Evolutionary conservation across 2,329 filamentous ascomycete genomes (phyloP).

Genomic region (Pseudogymnoascus sp.): DNA sequence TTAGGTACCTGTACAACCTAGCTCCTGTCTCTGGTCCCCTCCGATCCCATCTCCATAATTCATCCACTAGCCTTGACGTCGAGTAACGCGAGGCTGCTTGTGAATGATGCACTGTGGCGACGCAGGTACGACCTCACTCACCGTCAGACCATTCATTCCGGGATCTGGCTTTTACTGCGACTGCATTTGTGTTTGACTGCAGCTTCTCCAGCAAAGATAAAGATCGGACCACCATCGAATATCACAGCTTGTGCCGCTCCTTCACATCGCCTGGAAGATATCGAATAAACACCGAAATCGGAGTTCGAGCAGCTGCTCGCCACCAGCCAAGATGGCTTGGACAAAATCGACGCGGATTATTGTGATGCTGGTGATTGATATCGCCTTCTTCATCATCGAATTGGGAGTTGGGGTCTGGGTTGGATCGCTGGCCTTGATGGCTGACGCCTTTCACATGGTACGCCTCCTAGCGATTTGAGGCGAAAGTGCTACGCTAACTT

Average conservation of each 20-base stretch:
- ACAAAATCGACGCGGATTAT: constrained; percentile 89
- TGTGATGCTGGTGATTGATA: constrained; percentile 86
- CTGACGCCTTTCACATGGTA: constrained; percentile 98
- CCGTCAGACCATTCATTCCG: neutral
- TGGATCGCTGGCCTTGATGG: constrained; percentile 85
- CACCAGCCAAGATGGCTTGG: constrained; percentile 58
- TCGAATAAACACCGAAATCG: neutral
- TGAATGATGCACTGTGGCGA: neutral
- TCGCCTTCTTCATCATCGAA: constrained; percentile 84
- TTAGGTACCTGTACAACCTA: constrained; percentile 2
- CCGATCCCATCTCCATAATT: neutral
- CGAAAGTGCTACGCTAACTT: constrained; percentile 16
- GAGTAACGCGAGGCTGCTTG: neutral
- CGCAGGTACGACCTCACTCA: neutral
- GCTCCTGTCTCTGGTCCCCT: neutral
- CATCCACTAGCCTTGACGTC: neutral
- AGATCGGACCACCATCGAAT: neutral
- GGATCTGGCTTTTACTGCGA: neutral
- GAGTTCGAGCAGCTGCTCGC: neutral
- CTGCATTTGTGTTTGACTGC: neutral
- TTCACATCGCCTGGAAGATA: neutral
- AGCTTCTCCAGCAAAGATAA: neutral
- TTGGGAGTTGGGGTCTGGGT: constrained; percentile 78
- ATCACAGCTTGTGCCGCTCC: neutral
- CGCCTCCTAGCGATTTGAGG: constrained; percentile 23